Conservation (phyloP, 225 moss, liverwort and hornwort species). For the Pseudisothecium myosuroides region DNA sequence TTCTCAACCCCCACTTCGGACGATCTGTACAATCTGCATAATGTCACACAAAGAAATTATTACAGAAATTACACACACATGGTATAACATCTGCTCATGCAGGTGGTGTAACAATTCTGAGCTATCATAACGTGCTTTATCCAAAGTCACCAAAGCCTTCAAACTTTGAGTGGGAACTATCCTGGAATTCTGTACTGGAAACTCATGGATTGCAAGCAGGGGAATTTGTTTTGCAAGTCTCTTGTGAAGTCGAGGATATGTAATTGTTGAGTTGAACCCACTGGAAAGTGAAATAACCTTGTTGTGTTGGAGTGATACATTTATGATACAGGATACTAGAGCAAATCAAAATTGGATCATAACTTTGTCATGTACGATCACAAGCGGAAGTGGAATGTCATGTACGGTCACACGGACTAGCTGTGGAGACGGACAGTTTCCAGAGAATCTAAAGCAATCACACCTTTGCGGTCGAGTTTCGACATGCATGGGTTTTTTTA, state of each 20-base stretch:
- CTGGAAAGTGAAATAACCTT: not conserved
- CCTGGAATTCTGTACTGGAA: not conserved
- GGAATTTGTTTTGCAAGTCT: too few relatives aligned
- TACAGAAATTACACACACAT: too few relatives aligned
- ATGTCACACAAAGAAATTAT: not conserved
- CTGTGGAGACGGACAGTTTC: not conserved
- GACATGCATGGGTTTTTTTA: too few relatives aligned
- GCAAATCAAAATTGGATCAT: not conserved
- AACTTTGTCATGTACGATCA: too few relatives aligned
- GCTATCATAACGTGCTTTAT: too few relatives aligned
- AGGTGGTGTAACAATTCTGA: not conserved
- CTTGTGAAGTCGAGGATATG: not conserved
- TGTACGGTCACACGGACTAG: not conserved
- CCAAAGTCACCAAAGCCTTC: not conserved
- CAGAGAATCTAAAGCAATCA: not conserved
- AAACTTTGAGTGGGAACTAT: not conserved
- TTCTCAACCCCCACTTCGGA: not conserved
- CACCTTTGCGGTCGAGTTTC: not conserved
- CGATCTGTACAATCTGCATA: not conserved
- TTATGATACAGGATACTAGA: not conserved
- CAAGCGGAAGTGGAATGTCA: too few relatives aligned
- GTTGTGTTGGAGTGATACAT: not conserved
- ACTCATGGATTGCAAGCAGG: not conserved
- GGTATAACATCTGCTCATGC: too few relatives aligned
- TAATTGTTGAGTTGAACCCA: not conserved